Evolutionary conservation across 2,329 filamentous ascomycete species (phyloP).

Genomic region (Cercospora brassicicola): DNA sequence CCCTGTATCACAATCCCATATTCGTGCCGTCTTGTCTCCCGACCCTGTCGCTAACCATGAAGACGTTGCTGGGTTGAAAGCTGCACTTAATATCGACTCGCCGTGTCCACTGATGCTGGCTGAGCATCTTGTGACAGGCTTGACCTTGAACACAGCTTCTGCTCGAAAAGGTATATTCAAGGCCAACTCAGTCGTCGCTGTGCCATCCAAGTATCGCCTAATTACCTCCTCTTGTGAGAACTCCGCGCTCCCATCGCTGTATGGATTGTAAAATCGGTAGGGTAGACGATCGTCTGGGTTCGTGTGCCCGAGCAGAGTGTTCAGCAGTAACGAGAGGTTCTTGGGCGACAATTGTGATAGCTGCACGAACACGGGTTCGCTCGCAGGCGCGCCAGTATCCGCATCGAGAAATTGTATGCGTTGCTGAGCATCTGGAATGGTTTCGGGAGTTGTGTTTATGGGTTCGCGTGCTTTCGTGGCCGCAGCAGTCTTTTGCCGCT

Average conservation of each 20-base stretch:
- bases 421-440: slow-evolving; percentile 65
- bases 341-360: slow-evolving; percentile 83
- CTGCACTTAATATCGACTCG: slow-evolving; percentile 80
- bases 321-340: slow-evolving; percentile 83
- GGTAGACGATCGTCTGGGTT: slow-evolving; percentile 63
- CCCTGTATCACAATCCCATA: slow-evolving; percentile 94
- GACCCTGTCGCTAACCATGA: slow-evolving; percentile 81
- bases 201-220: slow-evolving; percentile 50
- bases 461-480: slow-evolving; percentile 71
- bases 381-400: slow-evolving; percentile 67
- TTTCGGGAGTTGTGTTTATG: slow-evolving; percentile 65
- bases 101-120: slow-evolving; percentile 88
- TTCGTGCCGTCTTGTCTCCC: slow-evolving; percentile 84
- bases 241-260: slow-evolving; percentile 48
- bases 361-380: slow-evolving; percentile 70
- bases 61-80: slow-evolving; percentile 79
- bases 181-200: slow-evolving; percentile 54
- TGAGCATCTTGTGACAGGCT: slow-evolving; percentile 85
- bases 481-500: slow-evolving; percentile 76
- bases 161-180: slow-evolving; percentile 68
- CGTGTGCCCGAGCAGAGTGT: slow-evolving; percentile 70
- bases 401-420: slow-evolving; percentile 81
- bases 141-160: slow-evolving; percentile 90
- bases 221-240: slow-evolving; percentile 40
- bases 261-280: slow-evolving; percentile 61